phyloP scores from a whole-genome alignment of 495 filamentous ascomycete species.

The Alectoria sarmentosa region DNA sequence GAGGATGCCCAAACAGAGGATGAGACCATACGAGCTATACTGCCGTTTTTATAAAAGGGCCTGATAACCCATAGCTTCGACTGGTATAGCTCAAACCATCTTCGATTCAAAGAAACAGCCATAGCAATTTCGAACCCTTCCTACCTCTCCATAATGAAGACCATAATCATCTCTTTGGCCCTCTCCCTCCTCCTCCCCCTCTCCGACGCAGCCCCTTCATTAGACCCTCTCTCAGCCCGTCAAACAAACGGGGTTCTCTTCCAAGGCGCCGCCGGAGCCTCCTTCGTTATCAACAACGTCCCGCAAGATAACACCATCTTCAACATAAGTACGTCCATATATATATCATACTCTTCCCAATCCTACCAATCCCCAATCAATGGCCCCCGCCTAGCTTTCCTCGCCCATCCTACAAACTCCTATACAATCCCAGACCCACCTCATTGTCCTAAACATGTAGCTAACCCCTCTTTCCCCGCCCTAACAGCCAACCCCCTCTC shows the following conservation, averaged over 20 bases:
- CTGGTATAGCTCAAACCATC: not conserved
- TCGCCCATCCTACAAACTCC: not conserved
- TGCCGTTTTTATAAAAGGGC: not conserved
- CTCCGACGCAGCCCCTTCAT: slow-evolving; percentile 1
- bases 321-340: slow-evolving; percentile 7
- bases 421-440: not conserved
- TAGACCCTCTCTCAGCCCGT: not conserved
- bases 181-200: slow-evolving; percentile 3
- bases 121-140: not conserved
- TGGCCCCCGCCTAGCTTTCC: not conserved
- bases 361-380: not conserved
- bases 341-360: not conserved
- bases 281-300: not conserved
- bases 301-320: slow-evolving; percentile 12
- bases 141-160: not conserved
- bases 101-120: not conserved
- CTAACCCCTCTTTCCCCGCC: not conserved
- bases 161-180: not conserved
- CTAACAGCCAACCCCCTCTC: not conserved
- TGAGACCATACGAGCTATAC: not conserved
- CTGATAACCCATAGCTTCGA: not conserved
- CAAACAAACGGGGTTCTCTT: slow-evolving; percentile 1
- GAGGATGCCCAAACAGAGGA: not conserved
- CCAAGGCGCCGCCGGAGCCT: slow-evolving; percentile 1
- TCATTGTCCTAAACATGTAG: no score